Base-by-base conservation (phyloP, 768 basidiomycete genomes). In the Candolleomyces efflorescens region DNA sequence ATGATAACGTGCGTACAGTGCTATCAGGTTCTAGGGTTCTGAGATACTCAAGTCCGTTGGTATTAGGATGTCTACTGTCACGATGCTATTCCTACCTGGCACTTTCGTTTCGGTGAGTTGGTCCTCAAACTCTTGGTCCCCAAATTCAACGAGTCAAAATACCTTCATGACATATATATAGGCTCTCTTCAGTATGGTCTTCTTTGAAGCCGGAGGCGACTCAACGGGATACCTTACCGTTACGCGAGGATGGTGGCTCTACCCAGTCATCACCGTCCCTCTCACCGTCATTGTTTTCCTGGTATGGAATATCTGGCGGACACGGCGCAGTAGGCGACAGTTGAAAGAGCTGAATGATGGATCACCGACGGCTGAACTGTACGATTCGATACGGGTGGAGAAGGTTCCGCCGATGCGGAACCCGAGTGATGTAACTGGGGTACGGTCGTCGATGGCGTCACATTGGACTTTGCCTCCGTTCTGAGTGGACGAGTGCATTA, bases 61-160 rank as follows among this genome's bases (percentile, higher is more conserved):
- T n/a, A n/a, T n/a, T 22, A 68, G 67, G 17, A 68, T 68, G 60
- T 62, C 67, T 26, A 63, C 65, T 22, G 65, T 68, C 6, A 66
- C 65, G 5, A 68, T 68, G 67, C 57, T 68, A 26, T 68, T 68
- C 52, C 62, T 68, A 22, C 67, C 67, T 11, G 66, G 65, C 6
- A 64, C 67, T n/a, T 68, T 68, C 52, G 63, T 68, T 9, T 68
- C 62, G 3, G 67, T 66, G 44, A 44, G 62, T 56, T n/a, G 9
- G 20, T 12, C 36, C 27, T 48, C 38, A 17, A 5, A 7, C 12
- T 27, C 49, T 24, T 20, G 22, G 4, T 23, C 27, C n/a, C 18
- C 3, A 9, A 24, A 15, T 24, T 17, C 10, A 26, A 15, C 32
- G 18, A 39, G 9, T 17, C 38, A 17, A 43, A 17, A 3, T 43